Evolutionary conservation across 2,329 filamentous ascomycete genomes (phyloP).

Genomic region (Seiridium cupressi): DNA sequence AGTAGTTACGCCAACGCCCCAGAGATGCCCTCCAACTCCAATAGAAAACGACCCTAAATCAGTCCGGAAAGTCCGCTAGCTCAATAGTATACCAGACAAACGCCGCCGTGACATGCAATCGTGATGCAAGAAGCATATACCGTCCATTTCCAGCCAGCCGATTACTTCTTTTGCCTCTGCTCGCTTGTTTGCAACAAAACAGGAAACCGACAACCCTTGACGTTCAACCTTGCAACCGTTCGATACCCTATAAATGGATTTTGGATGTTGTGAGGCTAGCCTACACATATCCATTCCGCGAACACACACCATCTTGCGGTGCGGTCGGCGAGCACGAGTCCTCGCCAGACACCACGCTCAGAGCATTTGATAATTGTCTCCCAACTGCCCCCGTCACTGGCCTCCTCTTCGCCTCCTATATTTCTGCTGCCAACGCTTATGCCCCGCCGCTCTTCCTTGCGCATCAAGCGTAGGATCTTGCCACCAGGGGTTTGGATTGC

Average conservation of each 20-base stretch:
- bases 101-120: slow-evolving; percentile 6
- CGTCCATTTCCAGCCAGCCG: slow-evolving; percentile 2
- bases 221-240: too few relatives aligned
- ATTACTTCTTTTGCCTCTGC: too few relatives aligned
- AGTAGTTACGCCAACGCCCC: background rate
- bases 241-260: too few relatives aligned
- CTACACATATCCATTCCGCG: slow-evolving; percentile 73
- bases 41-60: background rate
- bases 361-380: slow-evolving; percentile 91
- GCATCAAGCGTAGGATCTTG: slow-evolving; percentile 86
- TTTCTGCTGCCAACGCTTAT: slow-evolving; percentile 38
- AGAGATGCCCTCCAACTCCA: slow-evolving; percentile 1
- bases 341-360: slow-evolving; percentile 77
- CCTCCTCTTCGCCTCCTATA: slow-evolving; percentile 48
- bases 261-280: slow-evolving; percentile 7
- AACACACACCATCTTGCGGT: slow-evolving; percentile 91
- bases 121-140: background rate
- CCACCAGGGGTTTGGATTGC: slow-evolving; percentile 92
- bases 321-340: slow-evolving; percentile 77
- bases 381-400: slow-evolving; percentile 73
- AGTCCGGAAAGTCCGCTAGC: background rate
- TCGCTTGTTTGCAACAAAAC: too few relatives aligned
- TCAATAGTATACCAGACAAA: background rate
- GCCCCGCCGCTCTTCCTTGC: slow-evolving; percentile 69
- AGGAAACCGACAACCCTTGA: too few relatives aligned